Evolutionary conservation across 192 early-diverging fungal genomes (phyloP).

Genomic region (Backusella liffmaniae): DNA sequence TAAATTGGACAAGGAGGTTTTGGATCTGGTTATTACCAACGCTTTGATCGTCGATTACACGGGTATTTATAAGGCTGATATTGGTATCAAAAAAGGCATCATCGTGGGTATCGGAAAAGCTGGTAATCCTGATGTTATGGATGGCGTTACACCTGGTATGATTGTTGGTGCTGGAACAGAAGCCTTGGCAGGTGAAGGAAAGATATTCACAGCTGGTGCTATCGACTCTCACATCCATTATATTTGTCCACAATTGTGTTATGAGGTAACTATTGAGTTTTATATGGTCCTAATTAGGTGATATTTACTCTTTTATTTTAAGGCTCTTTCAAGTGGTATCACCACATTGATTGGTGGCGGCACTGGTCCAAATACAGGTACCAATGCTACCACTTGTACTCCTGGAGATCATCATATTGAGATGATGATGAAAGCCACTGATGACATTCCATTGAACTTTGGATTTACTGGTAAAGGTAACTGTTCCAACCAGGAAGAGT

Average conservation of each 20-base stretch:
- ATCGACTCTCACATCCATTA: conserved; percentile 96
- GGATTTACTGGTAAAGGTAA: conserved; percentile 97
- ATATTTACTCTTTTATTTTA: conserved; percentile 5
- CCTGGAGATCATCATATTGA: conserved; percentile 80
- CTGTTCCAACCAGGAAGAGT: conserved; percentile 56
- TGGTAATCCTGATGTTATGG: conserved; percentile 98
- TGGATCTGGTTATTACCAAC: conserved; percentile 97
- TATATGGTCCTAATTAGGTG: background rate
- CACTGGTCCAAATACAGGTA: conserved; percentile 95
- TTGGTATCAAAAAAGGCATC: conserved; percentile 84
- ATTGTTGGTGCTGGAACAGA: conserved; percentile 87
- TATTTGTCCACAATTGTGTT: conserved; percentile 88
- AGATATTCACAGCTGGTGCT: conserved; percentile 91
- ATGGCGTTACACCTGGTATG: conserved; percentile 87
- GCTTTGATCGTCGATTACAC: conserved; percentile 89
- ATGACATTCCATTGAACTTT: conserved; percentile 88
- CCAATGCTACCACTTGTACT: conserved; percentile 96
- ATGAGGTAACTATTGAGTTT: conserved; percentile 54
- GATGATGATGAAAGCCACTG: conserved; percentile 88
- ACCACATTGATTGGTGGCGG: conserved; percentile 90
- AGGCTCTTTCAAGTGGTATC: conserved; percentile 73
- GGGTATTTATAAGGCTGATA: conserved; percentile 97
- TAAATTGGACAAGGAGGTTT: conserved; percentile 61
- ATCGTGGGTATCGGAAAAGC: conserved; percentile 97
- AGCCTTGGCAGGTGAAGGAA: conserved; percentile 87